Evolutionary conservation across 176 grass and related monocot species (phyloP), one percentile per base, ranked within the genome.

Genomic region (Musa troglodytarum): DNA sequence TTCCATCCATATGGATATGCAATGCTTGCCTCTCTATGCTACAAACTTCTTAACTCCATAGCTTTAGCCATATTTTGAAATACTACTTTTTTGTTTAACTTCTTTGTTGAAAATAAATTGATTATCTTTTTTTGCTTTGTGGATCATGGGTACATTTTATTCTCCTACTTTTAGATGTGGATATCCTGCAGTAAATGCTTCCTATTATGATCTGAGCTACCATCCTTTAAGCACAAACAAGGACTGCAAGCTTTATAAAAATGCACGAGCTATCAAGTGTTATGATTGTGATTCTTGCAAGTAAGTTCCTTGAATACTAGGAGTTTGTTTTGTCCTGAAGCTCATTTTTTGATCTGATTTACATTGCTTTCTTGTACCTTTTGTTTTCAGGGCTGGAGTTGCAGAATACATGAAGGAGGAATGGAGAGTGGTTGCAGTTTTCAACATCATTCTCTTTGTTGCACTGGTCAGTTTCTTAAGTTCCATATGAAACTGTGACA

Each of bases 251-350:
- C 81, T 92, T 58, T 94, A 94, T 78, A 99, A 89, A 72, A 99
- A 99, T 22, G 58, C 66, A 9, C 83, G 55, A 34, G 77, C 69
- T 15, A 71, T 87, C 14, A 89, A 75, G 76, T 99, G 95, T 70
- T 99, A 99, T 19, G 90, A 99, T 81, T 99, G 90, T 57, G 81
- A 89, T 87, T 99, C 95, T 63, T 94, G 95, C 95, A 99, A 91
- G 95, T 90, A 87, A 93, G 67, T 19, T 63, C 23, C 58, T 73
- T 19, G 11, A 49, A 11, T 20, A 53, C 21, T 23, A 77, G 29
- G 3, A 26, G 6, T 21, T 24, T 65, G n/a, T 51, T 21, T 24
- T 65, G n/a, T 51, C 23, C 29, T 19, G 63, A 61, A 11, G 53
- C 49, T 79, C 50, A 49, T 14, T 43, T 68, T 74, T 1, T 21